Evolutionary conservation across 768 basidiomycete genomes (phyloP).

Genomic region (Psilocybe tampanensis): DNA sequence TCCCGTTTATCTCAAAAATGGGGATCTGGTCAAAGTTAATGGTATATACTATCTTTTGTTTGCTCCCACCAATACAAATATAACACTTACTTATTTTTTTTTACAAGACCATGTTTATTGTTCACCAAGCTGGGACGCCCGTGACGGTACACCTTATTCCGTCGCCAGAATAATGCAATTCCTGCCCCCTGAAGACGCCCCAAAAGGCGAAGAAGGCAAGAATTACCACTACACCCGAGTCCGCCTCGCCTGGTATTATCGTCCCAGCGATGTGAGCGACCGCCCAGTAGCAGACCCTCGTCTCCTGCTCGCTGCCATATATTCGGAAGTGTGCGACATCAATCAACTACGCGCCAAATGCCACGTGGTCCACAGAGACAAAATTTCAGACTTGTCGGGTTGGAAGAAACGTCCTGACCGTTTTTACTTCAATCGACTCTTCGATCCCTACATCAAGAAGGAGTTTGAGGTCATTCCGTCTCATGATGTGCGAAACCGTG

Average conservation of each 20-base stretch:
- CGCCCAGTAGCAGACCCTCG: slow-evolving; percentile 90
- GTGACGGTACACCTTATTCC: slow-evolving; percentile 94
- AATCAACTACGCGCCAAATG: slow-evolving; percentile 92
- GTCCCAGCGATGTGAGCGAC: slow-evolving; percentile 94
- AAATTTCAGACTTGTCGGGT: slow-evolving; percentile 87
- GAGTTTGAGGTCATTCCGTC: slow-evolving; percentile 96
- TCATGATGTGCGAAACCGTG: slow-evolving; percentile 86
- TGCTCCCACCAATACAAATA: slow-evolving; percentile 11
- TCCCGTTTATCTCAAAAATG: slow-evolving; percentile 74
- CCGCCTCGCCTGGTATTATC: slow-evolving; percentile 95
- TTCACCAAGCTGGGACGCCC: slow-evolving; percentile 88
- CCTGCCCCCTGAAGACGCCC: slow-evolving; percentile 74
- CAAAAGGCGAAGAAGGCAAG: slow-evolving; percentile 66
- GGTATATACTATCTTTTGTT: slow-evolving; percentile 53
- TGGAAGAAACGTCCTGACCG: slow-evolving; percentile 95
- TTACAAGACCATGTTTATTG: slow-evolving; percentile 94
- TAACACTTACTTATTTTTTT: slow-evolving; percentile 36
- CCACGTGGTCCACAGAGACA: slow-evolving; percentile 93
- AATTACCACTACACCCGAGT: slow-evolving; percentile 80
- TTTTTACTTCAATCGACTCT: slow-evolving; percentile 95
- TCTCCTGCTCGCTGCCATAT: slow-evolving; percentile 92
- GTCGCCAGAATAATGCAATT: slow-evolving; percentile 98
- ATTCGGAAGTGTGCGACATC: slow-evolving; percentile 95
- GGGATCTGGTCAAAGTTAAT: slow-evolving; percentile 84
- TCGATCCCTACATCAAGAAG: slow-evolving; percentile 97